Evolutionary conservation across 176 grass and related monocot species (phyloP).

Genomic region (Oryza coarctata): DNA sequence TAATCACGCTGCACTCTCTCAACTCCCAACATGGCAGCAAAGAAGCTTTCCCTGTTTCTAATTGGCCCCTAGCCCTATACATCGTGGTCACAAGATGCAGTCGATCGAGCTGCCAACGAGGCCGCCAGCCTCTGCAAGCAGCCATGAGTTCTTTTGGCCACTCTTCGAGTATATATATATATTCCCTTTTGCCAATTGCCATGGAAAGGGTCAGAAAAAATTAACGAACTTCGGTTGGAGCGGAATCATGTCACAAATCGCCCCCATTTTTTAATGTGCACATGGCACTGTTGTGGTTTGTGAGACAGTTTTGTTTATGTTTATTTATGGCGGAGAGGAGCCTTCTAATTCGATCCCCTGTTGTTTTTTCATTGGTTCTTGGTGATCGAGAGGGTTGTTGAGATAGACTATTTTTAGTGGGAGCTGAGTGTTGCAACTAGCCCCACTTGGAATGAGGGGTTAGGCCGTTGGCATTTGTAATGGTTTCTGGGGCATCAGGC

Average conservation of each 20-base stretch:
- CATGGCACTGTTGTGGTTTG: constrained; percentile 37
- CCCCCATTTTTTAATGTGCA: background rate
- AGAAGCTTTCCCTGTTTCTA: background rate
- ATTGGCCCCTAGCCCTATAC: background rate
- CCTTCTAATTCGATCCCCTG: background rate
- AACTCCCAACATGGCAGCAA: constrained; percentile 22
- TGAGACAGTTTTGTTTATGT: constrained; percentile 28
- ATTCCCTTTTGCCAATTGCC: background rate
- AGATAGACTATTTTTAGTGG: background rate
- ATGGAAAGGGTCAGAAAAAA: background rate
- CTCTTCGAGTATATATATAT: background rate
- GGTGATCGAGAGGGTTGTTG: background rate
- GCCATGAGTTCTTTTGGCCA: background rate
- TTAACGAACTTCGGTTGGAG: constrained; percentile 8
- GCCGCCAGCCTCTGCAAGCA: background rate
- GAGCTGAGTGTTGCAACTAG: background rate
- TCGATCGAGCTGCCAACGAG: background rate
- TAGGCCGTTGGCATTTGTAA: constrained; percentile 17
- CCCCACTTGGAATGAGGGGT: constrained; percentile 18
- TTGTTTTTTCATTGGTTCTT: background rate
- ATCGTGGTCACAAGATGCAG: background rate
- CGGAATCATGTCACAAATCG: constrained; percentile 1
- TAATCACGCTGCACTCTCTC: constrained; percentile 19
- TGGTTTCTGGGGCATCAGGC: background rate
- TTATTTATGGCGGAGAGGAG: background rate